These are phyloP conservation scores for Saccharomycopsis sp. DNA, from an alignment of 805 yeast species.

Conservation along the genomic window DNA sequence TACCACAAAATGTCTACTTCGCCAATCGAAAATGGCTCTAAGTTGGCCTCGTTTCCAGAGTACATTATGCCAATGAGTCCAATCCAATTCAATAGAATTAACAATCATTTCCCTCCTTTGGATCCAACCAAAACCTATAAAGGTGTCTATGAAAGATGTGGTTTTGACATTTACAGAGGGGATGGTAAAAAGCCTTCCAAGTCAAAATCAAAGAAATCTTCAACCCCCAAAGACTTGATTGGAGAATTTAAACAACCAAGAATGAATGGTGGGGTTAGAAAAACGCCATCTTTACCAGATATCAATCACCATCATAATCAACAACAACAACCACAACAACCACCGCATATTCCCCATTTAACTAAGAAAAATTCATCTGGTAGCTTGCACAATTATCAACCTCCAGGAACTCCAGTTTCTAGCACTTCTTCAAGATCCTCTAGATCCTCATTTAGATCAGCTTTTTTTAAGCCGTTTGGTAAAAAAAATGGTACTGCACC, in stretches of 20 bases:
- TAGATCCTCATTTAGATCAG: conserved; percentile 3
- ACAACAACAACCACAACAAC: background rate
- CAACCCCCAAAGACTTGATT: background rate
- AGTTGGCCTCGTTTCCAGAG: conserved; percentile 18
- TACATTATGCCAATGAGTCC: conserved; percentile 19
- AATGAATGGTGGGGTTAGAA: too few relatives aligned
- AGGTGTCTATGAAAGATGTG: conserved; percentile 77
- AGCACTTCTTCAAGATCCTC: background rate
- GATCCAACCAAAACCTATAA: conserved; percentile 53
- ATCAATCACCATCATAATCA: too few relatives aligned
- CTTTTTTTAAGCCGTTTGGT: conserved; percentile 17
- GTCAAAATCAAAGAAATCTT: background rate
- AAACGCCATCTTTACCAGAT: background rate
- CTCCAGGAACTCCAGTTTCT: conserved; percentile 4
- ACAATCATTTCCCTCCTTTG: conserved; percentile 65
- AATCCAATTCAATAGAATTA: conserved; percentile 25
- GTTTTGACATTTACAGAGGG: conserved; percentile 53
- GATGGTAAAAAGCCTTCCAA: too few relatives aligned
- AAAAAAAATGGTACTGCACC: too few relatives aligned
- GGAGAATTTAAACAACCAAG: background rate
- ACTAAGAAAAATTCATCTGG: background rate
- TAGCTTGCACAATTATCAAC: background rate
- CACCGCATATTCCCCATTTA: conserved; percentile 1
- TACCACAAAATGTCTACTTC: too few relatives aligned
- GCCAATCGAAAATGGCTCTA: too few relatives aligned